A percentile compares a stretch with the other conserved stretches of the same genome.
Conservation (phyloP, 75 land plant species). For the Cupressus sempervirens region DNA sequence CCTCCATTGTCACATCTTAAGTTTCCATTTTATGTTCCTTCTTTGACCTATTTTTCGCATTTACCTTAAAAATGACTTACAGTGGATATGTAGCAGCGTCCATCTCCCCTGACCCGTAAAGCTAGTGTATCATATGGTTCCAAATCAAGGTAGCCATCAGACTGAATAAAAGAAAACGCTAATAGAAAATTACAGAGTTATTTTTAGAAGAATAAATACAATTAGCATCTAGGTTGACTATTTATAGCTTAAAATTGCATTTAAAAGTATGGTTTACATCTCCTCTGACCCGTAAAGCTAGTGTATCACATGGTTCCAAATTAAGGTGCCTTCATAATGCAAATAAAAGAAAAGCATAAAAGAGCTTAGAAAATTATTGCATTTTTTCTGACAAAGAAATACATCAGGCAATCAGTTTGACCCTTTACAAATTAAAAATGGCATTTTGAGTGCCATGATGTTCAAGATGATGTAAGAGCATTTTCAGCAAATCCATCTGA, state of each 20-base stretch:
- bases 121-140: slow-evolving; percentile 82
- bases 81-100: slow-evolving; percentile 86
- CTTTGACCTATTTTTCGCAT: neutral
- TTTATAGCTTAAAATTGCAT: neutral
- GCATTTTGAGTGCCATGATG: neutral
- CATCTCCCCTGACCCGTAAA: slow-evolving; percentile 81
- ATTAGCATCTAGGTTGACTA: neutral
- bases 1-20: neutral
- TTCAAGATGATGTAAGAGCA: neutral
- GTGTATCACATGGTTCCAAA: slow-evolving; percentile 74
- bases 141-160: slow-evolving; percentile 70
- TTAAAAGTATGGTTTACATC: neutral
- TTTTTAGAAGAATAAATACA: neutral
- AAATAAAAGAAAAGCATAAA: slow-evolving; percentile 8
- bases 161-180: slow-evolving; percentile 29
- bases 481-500: neutral
- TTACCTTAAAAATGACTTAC: slow-evolving; percentile 37
- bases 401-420: neutral
- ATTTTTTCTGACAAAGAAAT: neutral
- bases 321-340: slow-evolving; percentile 71
- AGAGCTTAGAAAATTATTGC: neutral
- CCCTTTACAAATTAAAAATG: neutral
- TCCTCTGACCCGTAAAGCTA: slow-evolving; percentile 73
- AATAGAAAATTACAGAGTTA: neutral
- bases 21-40: neutral